phyloP scores from a whole-genome alignment of 257 asterid species.

The Penstemon barbatus region DNA sequence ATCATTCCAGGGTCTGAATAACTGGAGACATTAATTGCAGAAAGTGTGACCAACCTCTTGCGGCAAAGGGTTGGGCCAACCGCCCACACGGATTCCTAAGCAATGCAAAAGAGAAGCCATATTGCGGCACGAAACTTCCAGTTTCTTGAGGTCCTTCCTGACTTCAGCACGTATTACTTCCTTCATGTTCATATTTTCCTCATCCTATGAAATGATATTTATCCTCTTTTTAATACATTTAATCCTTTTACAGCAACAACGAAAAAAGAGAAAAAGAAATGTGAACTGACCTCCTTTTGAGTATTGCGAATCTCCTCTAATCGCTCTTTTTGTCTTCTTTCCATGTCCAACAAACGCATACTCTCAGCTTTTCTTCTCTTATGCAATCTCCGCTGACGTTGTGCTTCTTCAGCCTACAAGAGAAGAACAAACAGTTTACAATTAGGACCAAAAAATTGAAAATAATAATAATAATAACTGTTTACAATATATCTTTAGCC shows the following conservation, averaged over 20 bases:
- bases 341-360: constrained; percentile 81
- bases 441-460: neutral
- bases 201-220: constrained; percentile 55
- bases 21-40: neutral
- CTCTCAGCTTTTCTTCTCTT: constrained; percentile 80
- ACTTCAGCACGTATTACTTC: constrained; percentile 74
- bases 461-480: neutral
- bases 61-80: constrained; percentile 53
- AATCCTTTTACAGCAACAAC: neutral
- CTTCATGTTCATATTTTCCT: constrained; percentile 81
- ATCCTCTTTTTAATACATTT: constrained; percentile 8
- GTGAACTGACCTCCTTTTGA: constrained; percentile 69
- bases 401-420: constrained; percentile 89
- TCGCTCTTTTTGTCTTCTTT: constrained; percentile 88
- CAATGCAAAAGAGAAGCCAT: constrained; percentile 74
- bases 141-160: constrained; percentile 52
- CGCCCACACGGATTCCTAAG: constrained; percentile 50
- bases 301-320: constrained; percentile 77
- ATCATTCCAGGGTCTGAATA: neutral
- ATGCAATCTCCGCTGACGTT: constrained; percentile 42
- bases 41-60: constrained; percentile 56
- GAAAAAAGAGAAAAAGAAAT: constrained; percentile 5
- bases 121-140: constrained; percentile 58
- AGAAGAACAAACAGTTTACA: constrained; percentile 4
- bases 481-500: constrained; percentile 10